Percentiles rank a stretch among this genome's conserved stretches.
Conservation (phyloP, 2,329 filamentous ascomycete species). For the Tolypocladium album region DNA sequence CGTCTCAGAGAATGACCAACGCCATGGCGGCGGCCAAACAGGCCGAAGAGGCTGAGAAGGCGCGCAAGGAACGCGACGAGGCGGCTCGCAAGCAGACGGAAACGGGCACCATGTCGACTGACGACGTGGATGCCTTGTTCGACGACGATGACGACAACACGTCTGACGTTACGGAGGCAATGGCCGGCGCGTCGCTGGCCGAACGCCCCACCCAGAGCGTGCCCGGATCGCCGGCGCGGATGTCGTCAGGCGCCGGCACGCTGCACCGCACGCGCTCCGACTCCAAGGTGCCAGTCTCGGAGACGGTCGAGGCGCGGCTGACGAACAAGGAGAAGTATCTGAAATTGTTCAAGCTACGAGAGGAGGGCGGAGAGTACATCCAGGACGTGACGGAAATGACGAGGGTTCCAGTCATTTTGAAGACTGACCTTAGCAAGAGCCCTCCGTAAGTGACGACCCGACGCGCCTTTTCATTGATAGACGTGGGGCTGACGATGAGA, state of each 20-base stretch:
- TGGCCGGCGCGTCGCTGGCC: slow-evolving; percentile 78
- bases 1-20: slow-evolving; percentile 62
- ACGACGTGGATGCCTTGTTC: slow-evolving; percentile 91
- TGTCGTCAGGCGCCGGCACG: slow-evolving; percentile 53
- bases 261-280: slow-evolving; percentile 88
- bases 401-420: slow-evolving; percentile 90
- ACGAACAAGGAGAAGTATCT: slow-evolving; percentile 96
- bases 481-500: slow-evolving; percentile 11
- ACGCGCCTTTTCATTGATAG: background rate
- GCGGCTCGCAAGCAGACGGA: slow-evolving; percentile 88
- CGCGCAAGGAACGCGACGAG: slow-evolving; percentile 80
- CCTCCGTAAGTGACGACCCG: slow-evolving; percentile 75
- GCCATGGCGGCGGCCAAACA: slow-evolving; percentile 68
- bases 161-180: slow-evolving; percentile 81
- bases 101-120: slow-evolving; percentile 85
- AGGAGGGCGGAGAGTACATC: slow-evolving; percentile 91
- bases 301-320: slow-evolving; percentile 68
- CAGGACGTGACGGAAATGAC: slow-evolving; percentile 99
- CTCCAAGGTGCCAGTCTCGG: slow-evolving; percentile 71
- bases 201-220: slow-evolving; percentile 94
- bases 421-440: slow-evolving; percentile 97
- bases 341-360: slow-evolving; percentile 76
- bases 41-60: slow-evolving; percentile 71
- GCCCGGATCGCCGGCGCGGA: slow-evolving; percentile 78
- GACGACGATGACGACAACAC: slow-evolving; percentile 86